phyloP scores from a whole-genome alignment of 768 basidiomycete genomes.

The Termitomyces sp. region DNA sequence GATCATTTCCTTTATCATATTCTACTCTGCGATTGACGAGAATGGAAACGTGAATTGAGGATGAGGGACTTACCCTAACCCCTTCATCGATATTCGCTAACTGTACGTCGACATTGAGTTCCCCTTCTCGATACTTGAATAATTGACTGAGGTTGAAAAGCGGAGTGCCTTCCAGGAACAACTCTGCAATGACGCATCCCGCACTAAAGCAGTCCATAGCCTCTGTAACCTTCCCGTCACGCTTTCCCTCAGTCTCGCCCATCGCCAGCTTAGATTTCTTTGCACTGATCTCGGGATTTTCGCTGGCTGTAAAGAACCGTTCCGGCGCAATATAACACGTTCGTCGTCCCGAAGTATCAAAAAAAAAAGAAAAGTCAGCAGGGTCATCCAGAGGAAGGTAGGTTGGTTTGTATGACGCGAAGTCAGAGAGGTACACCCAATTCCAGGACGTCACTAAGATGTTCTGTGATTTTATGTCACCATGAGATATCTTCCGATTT shows the following conservation, averaged over 20 bases:
- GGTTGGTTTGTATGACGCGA: conserved; percentile 93
- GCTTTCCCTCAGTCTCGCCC: conserved; percentile 56
- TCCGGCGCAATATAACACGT: conserved; percentile 98
- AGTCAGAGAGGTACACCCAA: conserved; percentile 93
- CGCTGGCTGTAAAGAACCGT: conserved; percentile 78
- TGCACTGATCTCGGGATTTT: conserved; percentile 63
- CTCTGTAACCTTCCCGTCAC: conserved; percentile 84
- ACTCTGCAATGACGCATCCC: conserved; percentile 93
- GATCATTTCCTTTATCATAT: conserved; percentile 88
- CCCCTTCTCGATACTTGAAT: conserved; percentile 89
- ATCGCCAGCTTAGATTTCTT: conserved; percentile 53
- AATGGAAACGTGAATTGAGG: background rate
- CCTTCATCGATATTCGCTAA: conserved; percentile 69
- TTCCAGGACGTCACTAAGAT: conserved; percentile 96
- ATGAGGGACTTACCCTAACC: conserved; percentile 58
- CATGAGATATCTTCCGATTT: conserved; percentile 87
- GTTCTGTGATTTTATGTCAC: conserved; percentile 97
- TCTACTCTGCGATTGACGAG: conserved; percentile 44
- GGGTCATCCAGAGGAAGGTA: conserved; percentile 95
- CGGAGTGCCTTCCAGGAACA: conserved; percentile 92
- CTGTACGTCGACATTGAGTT: conserved; percentile 68
- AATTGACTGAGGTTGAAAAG: conserved; percentile 93
- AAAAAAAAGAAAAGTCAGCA: conserved; percentile 96
- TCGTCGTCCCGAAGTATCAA: conserved; percentile 89
- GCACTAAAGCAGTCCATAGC: conserved; percentile 96